Conservation (phyloP, 208 protist genomes). For the Wallacemonas collosoma region DNA sequence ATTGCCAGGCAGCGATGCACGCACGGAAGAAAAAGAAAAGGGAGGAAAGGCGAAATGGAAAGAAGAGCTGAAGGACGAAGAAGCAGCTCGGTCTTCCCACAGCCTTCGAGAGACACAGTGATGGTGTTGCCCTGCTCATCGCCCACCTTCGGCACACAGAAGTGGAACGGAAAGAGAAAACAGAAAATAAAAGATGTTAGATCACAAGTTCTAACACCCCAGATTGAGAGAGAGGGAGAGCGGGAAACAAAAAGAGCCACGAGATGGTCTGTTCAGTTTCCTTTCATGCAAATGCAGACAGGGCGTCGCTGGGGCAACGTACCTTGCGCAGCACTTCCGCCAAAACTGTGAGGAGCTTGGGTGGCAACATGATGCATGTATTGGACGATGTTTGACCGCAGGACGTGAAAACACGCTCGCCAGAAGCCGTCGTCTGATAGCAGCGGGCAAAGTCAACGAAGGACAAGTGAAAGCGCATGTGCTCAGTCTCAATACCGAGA, state of each 20-base stretch:
- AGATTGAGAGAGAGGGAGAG: too few species aligned
- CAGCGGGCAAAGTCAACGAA: conserved; percentile 38
- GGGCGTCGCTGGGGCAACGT: conserved; percentile 20
- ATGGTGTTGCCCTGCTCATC: too few species aligned
- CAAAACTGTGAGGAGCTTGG: conserved; percentile 26
- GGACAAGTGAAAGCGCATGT: conserved; percentile 30
- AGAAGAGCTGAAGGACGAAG: neutral
- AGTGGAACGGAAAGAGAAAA: too few species aligned
- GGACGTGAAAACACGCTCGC: conserved; percentile 31
- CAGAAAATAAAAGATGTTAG: too few species aligned
- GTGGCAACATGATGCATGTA: conserved; percentile 30
- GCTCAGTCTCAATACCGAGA: conserved; percentile 42
- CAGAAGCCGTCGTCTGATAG: conserved; percentile 20
- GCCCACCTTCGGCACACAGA: too few species aligned
- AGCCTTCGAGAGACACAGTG: too few species aligned
- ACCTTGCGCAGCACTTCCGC: conserved; percentile 29
- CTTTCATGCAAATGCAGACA: neutral
- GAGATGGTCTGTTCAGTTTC: neutral
- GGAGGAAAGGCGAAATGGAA: neutral
- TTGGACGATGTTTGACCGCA: conserved; percentile 16
- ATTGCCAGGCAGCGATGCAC: too few species aligned
- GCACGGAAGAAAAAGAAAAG: too few species aligned
- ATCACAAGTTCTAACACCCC: too few species aligned
- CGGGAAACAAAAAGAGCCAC: too few species aligned
- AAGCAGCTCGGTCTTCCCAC: neutral